Percentiles rank a stretch among this genome's conserved stretches.
phyloP scores from a whole-genome alignment of 2,329 filamentous ascomycete species.

The Pseudogymnoascus sp. region DNA sequence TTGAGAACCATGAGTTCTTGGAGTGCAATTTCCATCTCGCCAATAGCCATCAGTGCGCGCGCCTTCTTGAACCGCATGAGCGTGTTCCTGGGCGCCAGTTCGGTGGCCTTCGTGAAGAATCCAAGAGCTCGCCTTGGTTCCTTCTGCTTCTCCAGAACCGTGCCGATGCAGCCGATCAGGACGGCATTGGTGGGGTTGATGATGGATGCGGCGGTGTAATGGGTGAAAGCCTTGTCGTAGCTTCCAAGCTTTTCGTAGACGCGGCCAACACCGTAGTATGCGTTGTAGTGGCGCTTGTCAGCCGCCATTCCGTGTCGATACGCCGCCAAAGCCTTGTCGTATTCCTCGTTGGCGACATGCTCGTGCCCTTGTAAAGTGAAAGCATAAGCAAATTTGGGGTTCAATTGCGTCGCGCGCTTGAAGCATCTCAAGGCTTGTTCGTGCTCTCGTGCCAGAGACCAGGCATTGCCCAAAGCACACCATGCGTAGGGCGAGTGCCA shows the following conservation, averaged over 20 bases:
- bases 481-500: constrained; percentile 90
- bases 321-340: constrained; percentile 82
- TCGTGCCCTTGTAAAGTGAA: constrained; percentile 96
- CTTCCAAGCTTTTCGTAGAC: constrained; percentile 88
- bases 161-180: constrained; percentile 84
- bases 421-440: constrained; percentile 93
- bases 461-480: constrained; percentile 92
- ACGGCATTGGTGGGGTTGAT: constrained; percentile 95
- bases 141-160: constrained; percentile 81
- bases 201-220: constrained; percentile 77
- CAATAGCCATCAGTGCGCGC: constrained; percentile 70
- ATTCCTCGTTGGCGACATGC: constrained; percentile 92
- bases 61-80: constrained; percentile 91
- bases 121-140: constrained; percentile 69
- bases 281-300: constrained; percentile 88
- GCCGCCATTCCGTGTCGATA: constrained; percentile 82
- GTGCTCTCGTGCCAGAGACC: constrained; percentile 84
- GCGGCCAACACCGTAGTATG: constrained; percentile 83
- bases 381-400: constrained; percentile 87
- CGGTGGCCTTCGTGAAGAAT: constrained; percentile 75
- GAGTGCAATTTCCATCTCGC: constrained; percentile 62
- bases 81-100: constrained; percentile 71
- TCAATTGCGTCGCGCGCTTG: constrained; percentile 83
- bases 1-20: constrained; percentile 81
- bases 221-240: constrained; percentile 81